Percentiles rank a stretch among this genome's conserved stretches.
Conservation (phyloP, 2,329 filamentous ascomycete genomes). For the Verticillium klebahnii region DNA sequence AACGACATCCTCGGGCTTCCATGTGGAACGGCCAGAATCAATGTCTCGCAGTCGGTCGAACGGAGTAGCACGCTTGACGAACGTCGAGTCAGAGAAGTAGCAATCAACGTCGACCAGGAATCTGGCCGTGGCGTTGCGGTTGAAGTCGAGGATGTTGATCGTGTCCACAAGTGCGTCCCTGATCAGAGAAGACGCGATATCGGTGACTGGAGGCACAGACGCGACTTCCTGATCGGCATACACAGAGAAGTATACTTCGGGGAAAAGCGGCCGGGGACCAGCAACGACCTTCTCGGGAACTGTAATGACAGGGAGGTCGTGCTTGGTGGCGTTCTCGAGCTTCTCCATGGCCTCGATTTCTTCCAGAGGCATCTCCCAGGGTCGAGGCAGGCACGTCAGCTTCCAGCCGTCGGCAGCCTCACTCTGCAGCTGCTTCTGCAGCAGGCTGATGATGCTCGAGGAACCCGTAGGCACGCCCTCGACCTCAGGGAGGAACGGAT, state of each 20-base stretch:
- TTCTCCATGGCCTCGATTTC: slow-evolving; percentile 57
- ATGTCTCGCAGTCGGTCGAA: slow-evolving; percentile 82
- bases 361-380: slow-evolving; percentile 60
- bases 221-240: slow-evolving; percentile 83
- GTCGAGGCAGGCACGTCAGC: slow-evolving; percentile 63
- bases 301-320: slow-evolving; percentile 69
- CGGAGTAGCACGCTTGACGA: slow-evolving; percentile 87
- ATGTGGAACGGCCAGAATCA: slow-evolving; percentile 64
- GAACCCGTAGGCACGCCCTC: slow-evolving; percentile 59
- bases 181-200: slow-evolving; percentile 77
- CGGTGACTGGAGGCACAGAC: slow-evolving; percentile 74
- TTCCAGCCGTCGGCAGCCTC: slow-evolving; percentile 75
- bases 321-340: slow-evolving; percentile 60
- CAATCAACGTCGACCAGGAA: slow-evolving; percentile 92
- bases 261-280: slow-evolving; percentile 75
- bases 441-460: slow-evolving; percentile 68
- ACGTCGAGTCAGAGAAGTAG: slow-evolving; percentile 85
- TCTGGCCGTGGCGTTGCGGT: slow-evolving; percentile 79
- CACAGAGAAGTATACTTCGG: slow-evolving; percentile 90
- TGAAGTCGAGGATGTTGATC: slow-evolving; percentile 91
- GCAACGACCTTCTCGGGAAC: slow-evolving; percentile 73
- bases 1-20: slow-evolving; percentile 96
- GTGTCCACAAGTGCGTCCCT: slow-evolving; percentile 86
- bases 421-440: slow-evolving; percentile 79
- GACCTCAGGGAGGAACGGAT: slow-evolving; percentile 70